Evolutionary conservation across 805 yeast species (phyloP), one percentile per base, ranked within the genome.

Genomic region (Osmozyma mogii): DNA sequence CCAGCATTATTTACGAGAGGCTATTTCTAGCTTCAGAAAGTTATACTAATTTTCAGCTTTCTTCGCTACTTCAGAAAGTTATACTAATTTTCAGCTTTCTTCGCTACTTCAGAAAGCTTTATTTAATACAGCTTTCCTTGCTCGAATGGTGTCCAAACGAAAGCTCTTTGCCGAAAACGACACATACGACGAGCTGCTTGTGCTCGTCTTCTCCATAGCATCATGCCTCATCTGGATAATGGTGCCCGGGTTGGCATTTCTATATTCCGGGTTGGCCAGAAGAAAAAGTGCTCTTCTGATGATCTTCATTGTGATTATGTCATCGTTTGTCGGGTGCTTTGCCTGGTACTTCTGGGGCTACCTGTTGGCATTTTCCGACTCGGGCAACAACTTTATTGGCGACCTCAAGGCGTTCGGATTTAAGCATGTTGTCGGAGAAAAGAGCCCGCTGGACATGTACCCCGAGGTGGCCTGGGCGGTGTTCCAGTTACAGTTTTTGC

Each of bases 271-370:
- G 10, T 65, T 88, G 37, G 89, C 95, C 9, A 65, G 96, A 49
- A 64, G 96, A 47, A 87, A 87, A 54, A 76, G 85, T n/a, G 95
- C 96, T 0, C 62, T 87, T 26, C 78, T 89, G 11, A 71, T 84
- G 71, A 76, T 87, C 17, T 84, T 94, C 82, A 74, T 79, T 6
- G 75, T 74, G n/a, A 52, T 84, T 23, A 71, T 78, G 70, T 71
- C 85, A 5, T 75, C 83, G 5, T 68, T 80, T 40, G 75, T 85
- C 6, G 85, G 82, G 1, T 68, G 75, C 31, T 74, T 87, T 49
- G 95, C 87, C 52, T 89, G 97, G 97, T 89, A 87, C 56, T 85
- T 89, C 52, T 92, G 97, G 96, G 96, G 96, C n/a, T 88, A 84
- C 52, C 84, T 96, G 0, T 58, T 89, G 24, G 94, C 97, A 4